Evolutionary conservation across 768 basidiomycete genomes (phyloP), one percentile per base, ranked within the genome.

Genomic region (Pluteus cervinus): DNA sequence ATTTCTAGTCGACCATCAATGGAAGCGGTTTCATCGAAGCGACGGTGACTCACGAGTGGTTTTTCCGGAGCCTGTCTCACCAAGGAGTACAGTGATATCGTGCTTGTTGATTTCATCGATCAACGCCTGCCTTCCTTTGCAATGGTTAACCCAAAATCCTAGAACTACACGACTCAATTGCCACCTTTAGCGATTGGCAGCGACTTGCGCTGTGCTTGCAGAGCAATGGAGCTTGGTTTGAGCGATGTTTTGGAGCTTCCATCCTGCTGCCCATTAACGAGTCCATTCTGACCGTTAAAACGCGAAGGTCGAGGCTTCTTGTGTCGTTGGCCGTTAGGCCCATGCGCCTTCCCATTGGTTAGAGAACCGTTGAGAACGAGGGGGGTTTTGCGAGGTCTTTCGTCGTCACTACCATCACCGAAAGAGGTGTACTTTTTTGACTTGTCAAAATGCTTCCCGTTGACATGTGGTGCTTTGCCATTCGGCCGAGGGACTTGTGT

Each of bases 1-100:
- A 98, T 79, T 71, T 99, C 94, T 99, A 63, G 24, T 33, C 4
- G 15, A 42, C 29, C 2, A 22, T 29, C 41, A 16, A 42, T 25
- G 22, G 15, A 7, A 26, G 18, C 10, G 18, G 25, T 29, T 23
- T 17, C 28, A 25, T 22, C 33, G 22, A 41, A 38, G 7, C 8
- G 4, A 35, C n/a, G 31, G 35, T 37, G 28, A 80, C 90, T 52
- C 60, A 94, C 94, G 94, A 33, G 96, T 99, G 0, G 94, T 94
- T 66, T 99, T 99, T 45, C 96, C 96, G 14, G 92, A 96, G 9
- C 96, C 96, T 0, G 96, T 98, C 62, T 99, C 96, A 25, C 93
- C 96, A 2, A 99, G 73, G 7, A 99, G 74, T 29, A 98, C 79
- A 1, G 82, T 86, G 5, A 90, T 82, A 55, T 91, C 85, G 66